Conservation (phyloP, 306 rosid genomes). For the Vicia villosa region DNA sequence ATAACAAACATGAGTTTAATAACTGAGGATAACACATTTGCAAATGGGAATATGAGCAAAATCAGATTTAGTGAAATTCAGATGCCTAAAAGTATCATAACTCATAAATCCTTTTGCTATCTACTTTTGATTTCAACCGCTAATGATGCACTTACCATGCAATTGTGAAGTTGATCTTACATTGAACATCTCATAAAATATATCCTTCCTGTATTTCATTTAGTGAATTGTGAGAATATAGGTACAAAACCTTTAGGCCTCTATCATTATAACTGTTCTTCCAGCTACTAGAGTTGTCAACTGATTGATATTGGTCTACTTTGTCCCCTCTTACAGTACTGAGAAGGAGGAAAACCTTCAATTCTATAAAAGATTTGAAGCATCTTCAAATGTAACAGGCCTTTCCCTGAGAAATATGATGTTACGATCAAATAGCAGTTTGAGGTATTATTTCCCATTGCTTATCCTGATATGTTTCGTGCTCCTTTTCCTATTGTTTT, state of each 20-base stretch:
- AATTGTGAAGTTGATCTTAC: slow-evolving; percentile 26
- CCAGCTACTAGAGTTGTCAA: slow-evolving; percentile 27
- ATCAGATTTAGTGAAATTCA: background rate
- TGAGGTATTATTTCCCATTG: slow-evolving; percentile 57
- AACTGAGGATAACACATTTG: slow-evolving; percentile 14
- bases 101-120: background rate
- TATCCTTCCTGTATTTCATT: slow-evolving; percentile 1
- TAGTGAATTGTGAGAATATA: slow-evolving; percentile 29
- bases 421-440: slow-evolving; percentile 63
- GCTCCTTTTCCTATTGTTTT: slow-evolving; percentile 31
- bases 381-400: slow-evolving; percentile 63
- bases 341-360: slow-evolving; percentile 86
- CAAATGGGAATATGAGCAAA: slow-evolving; percentile 11
- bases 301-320: slow-evolving; percentile 36
- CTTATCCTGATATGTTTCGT: slow-evolving; percentile 15
- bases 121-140: slow-evolving; percentile 27
- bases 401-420: slow-evolving; percentile 75
- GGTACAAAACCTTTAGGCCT: slow-evolving; percentile 19
- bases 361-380: slow-evolving; percentile 67
- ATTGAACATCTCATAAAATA: slow-evolving; percentile 29
- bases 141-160: slow-evolving; percentile 33
- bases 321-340: slow-evolving; percentile 48
- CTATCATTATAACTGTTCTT: slow-evolving; percentile 23
- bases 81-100: background rate
- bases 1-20: slow-evolving; percentile 1